These are phyloP conservation scores for Cladosporium sp. DNA, from an alignment of 2,329 filamentous ascomycete species.

Conservation along the genomic window DNA sequence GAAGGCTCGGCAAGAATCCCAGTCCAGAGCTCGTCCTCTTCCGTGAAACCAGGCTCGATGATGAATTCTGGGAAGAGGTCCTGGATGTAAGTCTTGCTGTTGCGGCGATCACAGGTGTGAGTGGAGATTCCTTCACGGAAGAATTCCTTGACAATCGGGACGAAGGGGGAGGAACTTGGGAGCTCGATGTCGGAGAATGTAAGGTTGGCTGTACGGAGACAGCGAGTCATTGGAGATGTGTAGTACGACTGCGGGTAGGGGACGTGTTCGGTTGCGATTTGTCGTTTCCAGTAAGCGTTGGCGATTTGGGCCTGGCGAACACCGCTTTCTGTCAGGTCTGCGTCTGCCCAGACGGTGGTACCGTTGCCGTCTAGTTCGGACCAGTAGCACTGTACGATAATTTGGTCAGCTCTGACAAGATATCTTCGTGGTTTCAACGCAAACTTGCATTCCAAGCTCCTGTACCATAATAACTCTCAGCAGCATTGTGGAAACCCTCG, in stretches of 20 bases:
- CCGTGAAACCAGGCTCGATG: constrained; percentile 58
- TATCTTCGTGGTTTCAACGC: constrained; percentile 36
- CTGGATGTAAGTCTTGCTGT: constrained; percentile 51
- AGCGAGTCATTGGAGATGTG: constrained; percentile 58
- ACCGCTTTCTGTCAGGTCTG: constrained; percentile 56
- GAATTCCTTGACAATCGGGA: constrained; percentile 59
- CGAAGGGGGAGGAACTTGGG: constrained; percentile 49
- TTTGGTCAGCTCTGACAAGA: neutral
- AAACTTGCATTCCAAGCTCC: constrained; percentile 61
- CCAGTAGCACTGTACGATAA: constrained; percentile 51
- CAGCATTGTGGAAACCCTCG: constrained; percentile 60
- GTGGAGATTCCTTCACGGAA: constrained; percentile 62
- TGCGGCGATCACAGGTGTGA: constrained; percentile 63
- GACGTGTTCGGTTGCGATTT: constrained; percentile 52
- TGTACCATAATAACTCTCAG: constrained; percentile 62
- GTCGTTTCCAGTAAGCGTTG: constrained; percentile 55
- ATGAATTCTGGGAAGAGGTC: constrained; percentile 48
- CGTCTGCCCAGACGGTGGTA: constrained; percentile 60
- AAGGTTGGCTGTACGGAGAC: constrained; percentile 57
- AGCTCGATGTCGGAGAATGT: constrained; percentile 56
- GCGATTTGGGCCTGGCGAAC: constrained; percentile 54
- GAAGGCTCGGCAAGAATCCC: constrained; percentile 47
- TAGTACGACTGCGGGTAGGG: constrained; percentile 63
- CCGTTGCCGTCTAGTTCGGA: constrained; percentile 58
- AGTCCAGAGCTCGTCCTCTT: constrained; percentile 53